Evolutionary conservation across 352 stramenopile species (phyloP).

Genomic region (Pythium aquatile): DNA sequence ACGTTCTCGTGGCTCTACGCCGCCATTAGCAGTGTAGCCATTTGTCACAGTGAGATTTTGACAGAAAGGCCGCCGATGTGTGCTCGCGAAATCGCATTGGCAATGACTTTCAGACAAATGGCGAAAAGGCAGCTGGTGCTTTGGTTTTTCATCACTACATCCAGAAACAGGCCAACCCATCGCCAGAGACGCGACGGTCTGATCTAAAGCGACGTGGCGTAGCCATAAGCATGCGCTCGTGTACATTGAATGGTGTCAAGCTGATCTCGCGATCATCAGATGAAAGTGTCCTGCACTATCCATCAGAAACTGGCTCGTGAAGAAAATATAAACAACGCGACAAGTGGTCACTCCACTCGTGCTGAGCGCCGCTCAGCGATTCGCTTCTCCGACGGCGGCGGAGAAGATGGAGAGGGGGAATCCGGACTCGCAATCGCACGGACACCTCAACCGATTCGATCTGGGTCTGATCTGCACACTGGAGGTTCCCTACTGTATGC

Average conservation of each 20-base stretch:
- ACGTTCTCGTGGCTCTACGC: background rate
- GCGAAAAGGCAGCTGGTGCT: background rate
- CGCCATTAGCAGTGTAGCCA: background rate
- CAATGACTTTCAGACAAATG: background rate
- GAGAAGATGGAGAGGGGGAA: background rate
- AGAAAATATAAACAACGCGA: background rate
- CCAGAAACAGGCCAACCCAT: background rate
- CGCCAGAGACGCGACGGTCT: background rate
- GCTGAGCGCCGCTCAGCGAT: background rate
- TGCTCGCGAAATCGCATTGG: background rate
- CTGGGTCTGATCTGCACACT: background rate
- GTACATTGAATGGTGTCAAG: constrained; percentile 2
- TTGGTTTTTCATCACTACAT: background rate
- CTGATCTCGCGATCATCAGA: constrained; percentile 1
- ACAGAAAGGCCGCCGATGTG: constrained; percentile 3
- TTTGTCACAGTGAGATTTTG: background rate
- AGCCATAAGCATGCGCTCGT: background rate
- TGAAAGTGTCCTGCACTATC: constrained; percentile 5
- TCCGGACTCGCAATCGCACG: background rate
- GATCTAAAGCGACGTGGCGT: background rate
- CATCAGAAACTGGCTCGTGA: constrained; percentile 1
- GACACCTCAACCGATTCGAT: background rate
- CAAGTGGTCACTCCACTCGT: background rate
- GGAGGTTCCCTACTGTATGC: too few species aligned
- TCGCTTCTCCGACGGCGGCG: background rate